phyloP scores from a whole-genome alignment of 169 alveolate species.

The Plasmodium blacklocki region DNA sequence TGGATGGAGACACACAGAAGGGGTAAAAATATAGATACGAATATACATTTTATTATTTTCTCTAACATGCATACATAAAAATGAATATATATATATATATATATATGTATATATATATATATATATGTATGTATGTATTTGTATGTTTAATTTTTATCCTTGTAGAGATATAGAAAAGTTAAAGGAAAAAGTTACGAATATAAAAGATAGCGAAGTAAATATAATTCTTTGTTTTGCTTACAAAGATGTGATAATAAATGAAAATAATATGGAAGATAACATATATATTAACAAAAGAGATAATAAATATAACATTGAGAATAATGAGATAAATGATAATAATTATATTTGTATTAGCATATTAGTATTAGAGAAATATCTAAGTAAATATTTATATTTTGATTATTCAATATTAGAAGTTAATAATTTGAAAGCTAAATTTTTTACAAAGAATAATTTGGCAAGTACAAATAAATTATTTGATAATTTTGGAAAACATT shows the following conservation, averaged over 20 bases:
- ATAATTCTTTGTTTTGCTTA: conserved; percentile 43
- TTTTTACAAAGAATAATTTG: conserved; percentile 31
- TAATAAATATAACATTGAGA: conserved; percentile 5
- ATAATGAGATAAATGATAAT: conserved; percentile 9
- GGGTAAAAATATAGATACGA: not conserved
- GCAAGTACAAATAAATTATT: conserved; percentile 20
- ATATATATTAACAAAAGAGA: conserved; percentile 9
- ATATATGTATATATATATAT: not conserved
- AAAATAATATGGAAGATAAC: conserved; percentile 10
- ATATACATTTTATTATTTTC: not conserved
- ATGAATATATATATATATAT: not conserved
- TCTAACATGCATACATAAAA: not conserved
- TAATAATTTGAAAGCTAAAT: conserved; percentile 34
- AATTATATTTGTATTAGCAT: conserved; percentile 53
- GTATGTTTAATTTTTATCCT: not conserved
- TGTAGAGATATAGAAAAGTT: conserved; percentile 38
- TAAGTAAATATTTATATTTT: conserved; percentile 39
- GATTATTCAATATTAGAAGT: conserved; percentile 63
- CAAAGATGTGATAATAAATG: conserved; percentile 26
- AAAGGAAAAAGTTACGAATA: conserved; percentile 3
- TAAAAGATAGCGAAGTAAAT: conserved; percentile 1
- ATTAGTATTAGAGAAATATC: conserved; percentile 24
- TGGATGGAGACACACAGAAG: conserved; percentile 18
- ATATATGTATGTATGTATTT: not conserved
- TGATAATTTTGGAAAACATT: conserved; percentile 11